Evolutionary conservation across 352 stramenopile species (phyloP).

Genomic region (Stephanocyclus meneghinianus): DNA sequence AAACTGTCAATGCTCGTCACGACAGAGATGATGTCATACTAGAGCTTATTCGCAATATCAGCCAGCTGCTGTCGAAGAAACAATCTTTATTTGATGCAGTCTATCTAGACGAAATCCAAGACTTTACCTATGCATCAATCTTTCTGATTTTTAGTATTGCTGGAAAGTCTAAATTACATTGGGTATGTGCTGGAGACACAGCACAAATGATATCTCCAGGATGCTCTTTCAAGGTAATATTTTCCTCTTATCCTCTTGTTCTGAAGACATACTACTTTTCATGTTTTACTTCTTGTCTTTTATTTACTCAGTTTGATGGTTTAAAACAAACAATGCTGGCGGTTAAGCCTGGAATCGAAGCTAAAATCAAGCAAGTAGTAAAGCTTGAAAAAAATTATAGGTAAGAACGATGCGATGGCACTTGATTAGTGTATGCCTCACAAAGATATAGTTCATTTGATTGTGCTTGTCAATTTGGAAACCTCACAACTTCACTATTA

Average conservation of each 20-base stretch:
- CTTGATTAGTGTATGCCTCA: neutral
- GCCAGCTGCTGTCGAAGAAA: neutral
- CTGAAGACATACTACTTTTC: slow-evolving; percentile 8
- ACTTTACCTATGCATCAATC: slow-evolving; percentile 54
- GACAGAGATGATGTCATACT: slow-evolving; percentile 54
- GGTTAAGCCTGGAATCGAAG: slow-evolving; percentile 40
- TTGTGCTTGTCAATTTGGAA: too few species aligned
- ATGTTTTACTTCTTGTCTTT: slow-evolving; percentile 31
- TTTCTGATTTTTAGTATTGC: slow-evolving; percentile 53
- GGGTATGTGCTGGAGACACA: slow-evolving; percentile 56
- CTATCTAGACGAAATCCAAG: slow-evolving; percentile 42
- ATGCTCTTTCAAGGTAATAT: neutral
- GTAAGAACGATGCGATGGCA: neutral
- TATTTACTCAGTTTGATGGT: slow-evolving; percentile 31
- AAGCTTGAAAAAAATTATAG: slow-evolving; percentile 53
- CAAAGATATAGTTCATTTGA: too few species aligned
- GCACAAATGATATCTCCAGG: slow-evolving; percentile 59
- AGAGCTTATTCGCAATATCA: slow-evolving; percentile 28
- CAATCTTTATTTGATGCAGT: slow-evolving; percentile 6
- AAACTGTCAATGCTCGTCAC: slow-evolving; percentile 12
- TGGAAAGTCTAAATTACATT: slow-evolving; percentile 31
- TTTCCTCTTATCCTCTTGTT: neutral
- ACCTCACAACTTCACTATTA: neutral
- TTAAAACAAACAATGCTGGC: slow-evolving; percentile 50
- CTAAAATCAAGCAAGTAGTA: slow-evolving; percentile 42